phyloP scores from a whole-genome alignment of 306 rosid genomes.

The Begonia fuchsioides region DNA sequence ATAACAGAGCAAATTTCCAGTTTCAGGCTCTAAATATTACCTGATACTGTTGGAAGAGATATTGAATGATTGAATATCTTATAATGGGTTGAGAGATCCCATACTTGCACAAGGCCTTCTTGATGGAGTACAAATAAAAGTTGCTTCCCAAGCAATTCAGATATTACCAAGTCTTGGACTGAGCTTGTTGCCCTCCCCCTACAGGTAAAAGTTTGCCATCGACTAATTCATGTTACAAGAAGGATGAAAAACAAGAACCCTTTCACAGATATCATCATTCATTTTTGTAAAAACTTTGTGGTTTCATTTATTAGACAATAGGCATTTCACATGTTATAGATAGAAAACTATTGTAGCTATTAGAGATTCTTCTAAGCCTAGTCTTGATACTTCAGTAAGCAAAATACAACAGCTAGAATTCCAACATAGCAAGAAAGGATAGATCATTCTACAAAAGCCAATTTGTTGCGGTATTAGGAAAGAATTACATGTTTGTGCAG shows the following conservation, averaged over 20 bases:
- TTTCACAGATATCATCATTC: not conserved
- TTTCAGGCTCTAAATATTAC: conserved; percentile 20
- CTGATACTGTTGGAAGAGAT: conserved; percentile 34
- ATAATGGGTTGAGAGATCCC: conserved; percentile 60
- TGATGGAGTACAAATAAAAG: conserved; percentile 75
- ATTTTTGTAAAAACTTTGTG: too few relatives aligned
- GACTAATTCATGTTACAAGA: not conserved
- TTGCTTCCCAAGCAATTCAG: conserved; percentile 36
- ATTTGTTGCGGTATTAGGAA: too few relatives aligned
- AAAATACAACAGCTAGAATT: too few relatives aligned
- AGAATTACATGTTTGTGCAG: too few relatives aligned
- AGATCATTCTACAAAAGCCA: too few relatives aligned
- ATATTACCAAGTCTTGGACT: conserved; percentile 65
- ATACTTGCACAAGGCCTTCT: conserved; percentile 61
- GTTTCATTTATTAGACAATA: too few relatives aligned
- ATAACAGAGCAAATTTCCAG: not conserved
- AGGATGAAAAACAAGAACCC: not conserved
- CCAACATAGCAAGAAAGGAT: too few relatives aligned
- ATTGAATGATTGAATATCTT: conserved; percentile 45
- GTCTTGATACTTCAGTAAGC: too few relatives aligned
- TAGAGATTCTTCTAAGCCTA: too few relatives aligned
- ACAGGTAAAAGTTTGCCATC: conserved; percentile 9
- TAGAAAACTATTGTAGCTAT: too few relatives aligned
- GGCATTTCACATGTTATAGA: too few relatives aligned
- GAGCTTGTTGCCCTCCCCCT: conserved; percentile 65